Evolutionary conservation across 257 asterid species (phyloP), one percentile per base, ranked within the genome.

Genomic region (Nicotiana knightiana): DNA sequence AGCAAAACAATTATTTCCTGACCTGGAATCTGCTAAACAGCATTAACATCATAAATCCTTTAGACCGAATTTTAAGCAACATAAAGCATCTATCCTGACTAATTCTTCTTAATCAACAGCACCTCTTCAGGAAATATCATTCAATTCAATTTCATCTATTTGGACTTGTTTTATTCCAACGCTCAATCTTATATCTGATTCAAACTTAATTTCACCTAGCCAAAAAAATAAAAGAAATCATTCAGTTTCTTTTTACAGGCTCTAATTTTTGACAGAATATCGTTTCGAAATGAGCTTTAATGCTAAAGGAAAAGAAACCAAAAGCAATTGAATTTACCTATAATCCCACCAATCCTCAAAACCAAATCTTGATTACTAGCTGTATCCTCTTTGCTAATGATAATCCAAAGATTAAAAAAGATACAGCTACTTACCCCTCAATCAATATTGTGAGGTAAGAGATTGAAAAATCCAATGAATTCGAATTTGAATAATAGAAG

Each of bases 361-460:
- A 17, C 6, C 37, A 48, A 48, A 73, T 73, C 62, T 73, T 73
- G 79, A 51, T 48, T 48, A 73, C 39, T 48, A 51, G 79, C 79
- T 0, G 63, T 73, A 73, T 73, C 79, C 12, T 51, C 16, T 71
- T 73, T 48, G 62, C 43, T 24, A 73, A 48, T 73, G 43, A 48
- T 73, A 73, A 73, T 73, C 63, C 15, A 48, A 73, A 48, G 39
- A 46, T 48, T 9, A 61, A 61, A 46, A 6, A 48, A 51, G 79
- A 51, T 48, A 73, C 79, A 73, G 63, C 79, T 26, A 51, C 43
- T 73, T 73, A 73, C 79, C 79, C 63, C 79, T 73, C 79, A 73
- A 71, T n/a, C 78, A 71, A 73, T 24, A 73, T 73, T 73, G 37
- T 51, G 46, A 32, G 79, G 79, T 73, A 51, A 73, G 79, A 48